Evolutionary conservation across 2,329 filamentous ascomycete species (phyloP), one percentile per base, ranked within the genome.

Genomic region (Onygenales sp.): DNA sequence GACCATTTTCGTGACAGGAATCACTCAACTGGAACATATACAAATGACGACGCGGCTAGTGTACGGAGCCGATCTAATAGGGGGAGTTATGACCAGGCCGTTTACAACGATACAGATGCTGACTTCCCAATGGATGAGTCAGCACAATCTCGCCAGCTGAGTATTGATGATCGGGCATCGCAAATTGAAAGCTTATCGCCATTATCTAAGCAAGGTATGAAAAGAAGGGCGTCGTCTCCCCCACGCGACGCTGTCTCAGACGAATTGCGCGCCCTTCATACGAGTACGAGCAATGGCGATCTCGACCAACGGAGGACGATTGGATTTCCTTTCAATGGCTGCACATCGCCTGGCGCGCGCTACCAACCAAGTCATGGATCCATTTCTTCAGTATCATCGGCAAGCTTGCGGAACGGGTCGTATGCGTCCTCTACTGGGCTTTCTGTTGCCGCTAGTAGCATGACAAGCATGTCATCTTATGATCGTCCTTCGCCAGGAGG

Each of bases 331-430:
- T 76, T 77, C 43, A 75, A 77, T 56, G 78, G 75, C 55, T 76
- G 75, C 44, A 76, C 78, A 38, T 78, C 79, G 13, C 75, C 79
- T 32, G 72, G 74, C 46, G 75, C 75, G 32, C 74, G 76, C 43
- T 81, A 80, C 63, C 76, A 78, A 55, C 73, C 76, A 31, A 78
- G 75, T 54, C 78, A 82, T 60, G 79, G 81, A 46, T 85, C 83
- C 21, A 66, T 85, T 27, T 86, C 84, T 5, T 84, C 84, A n/a
- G 75, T 76, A 7, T 82, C 82, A n/a, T 86, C 82, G 5, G 71
- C 77, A 32, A 79, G 78, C 47, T 76, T 79, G 55, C 78, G 81
- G 58, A 82, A 78, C 45, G 78, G 78, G 32, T 86, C 83, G 1
- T 79, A 84, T 61, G 78, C 81, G 10, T 86, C 83, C 7, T 81